Evolutionary conservation across 2,329 filamentous ascomycete species (phyloP).

Genomic region (Monilinia vaccinii-corymbosi): DNA sequence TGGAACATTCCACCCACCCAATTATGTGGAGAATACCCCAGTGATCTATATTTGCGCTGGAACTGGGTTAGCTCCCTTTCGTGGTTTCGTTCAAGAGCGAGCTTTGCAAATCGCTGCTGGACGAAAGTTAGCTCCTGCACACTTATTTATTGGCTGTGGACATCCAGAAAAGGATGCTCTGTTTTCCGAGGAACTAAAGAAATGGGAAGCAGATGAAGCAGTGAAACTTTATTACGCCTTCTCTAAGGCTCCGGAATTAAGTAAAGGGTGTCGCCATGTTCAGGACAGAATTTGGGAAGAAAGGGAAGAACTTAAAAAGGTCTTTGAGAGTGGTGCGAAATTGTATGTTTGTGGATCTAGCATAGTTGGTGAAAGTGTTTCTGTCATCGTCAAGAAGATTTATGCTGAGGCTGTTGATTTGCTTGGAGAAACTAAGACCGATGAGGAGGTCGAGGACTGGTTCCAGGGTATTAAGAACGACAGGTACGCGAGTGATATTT

Average conservation of each 20-base stretch:
- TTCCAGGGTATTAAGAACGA: slow-evolving; percentile 9
- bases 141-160: slow-evolving; percentile 42
- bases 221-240: slow-evolving; percentile 10
- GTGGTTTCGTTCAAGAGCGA: slow-evolving; percentile 28
- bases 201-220: slow-evolving; percentile 15
- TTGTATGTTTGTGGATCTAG: slow-evolving; percentile 13
- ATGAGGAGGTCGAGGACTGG: slow-evolving; percentile 13
- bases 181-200: slow-evolving; percentile 33
- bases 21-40: slow-evolving; percentile 25
- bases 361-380: slow-evolving; percentile 6
- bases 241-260: background rate
- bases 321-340: slow-evolving; percentile 12
- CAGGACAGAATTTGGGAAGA: slow-evolving; percentile 15
- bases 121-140: slow-evolving; percentile 19
- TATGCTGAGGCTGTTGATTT: background rate
- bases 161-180: slow-evolving; percentile 34
- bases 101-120: slow-evolving; percentile 5
- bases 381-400: slow-evolving; percentile 10
- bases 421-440: slow-evolving; percentile 3
- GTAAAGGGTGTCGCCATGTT: slow-evolving; percentile 8
- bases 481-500: slow-evolving; percentile 14
- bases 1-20: slow-evolving; percentile 21
- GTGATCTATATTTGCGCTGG: slow-evolving; percentile 29
- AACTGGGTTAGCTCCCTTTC: slow-evolving; percentile 28
- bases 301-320: background rate